Base-by-base conservation (phyloP, 2,329 filamentous ascomycete genomes). In the Teratosphaeria epicoccoides region DNA sequence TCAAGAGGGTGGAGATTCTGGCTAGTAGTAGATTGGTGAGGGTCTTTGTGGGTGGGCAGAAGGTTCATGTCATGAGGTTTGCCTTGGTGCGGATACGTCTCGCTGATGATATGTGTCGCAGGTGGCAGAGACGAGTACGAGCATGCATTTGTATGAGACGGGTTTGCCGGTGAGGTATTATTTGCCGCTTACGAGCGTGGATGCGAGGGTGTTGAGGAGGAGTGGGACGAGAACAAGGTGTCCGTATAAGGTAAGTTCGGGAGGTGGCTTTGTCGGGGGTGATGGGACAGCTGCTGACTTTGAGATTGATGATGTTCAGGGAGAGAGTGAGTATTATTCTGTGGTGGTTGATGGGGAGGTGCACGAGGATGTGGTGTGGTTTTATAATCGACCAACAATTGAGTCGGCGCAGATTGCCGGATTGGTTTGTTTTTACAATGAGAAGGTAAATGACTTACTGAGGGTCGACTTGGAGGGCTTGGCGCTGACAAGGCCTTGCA, bases 1-100 rank as follows among this genome's bases (percentile, higher is more conserved):
- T 78, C 68, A 83, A 82, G 57, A 75, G 83, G 11, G 70, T 86
- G 54, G 82, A 85, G 51, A 76, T 81, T 24, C 64, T 85, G 4
- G 70, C 71, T 1, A 83, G 80, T 0, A 70, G 72, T 1, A 76
- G 82, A 0, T 65, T 66, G 1, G 63, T 85, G 28, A 70, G 75
- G 10, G 70, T 85, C 33, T 70, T 70, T 22, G 57, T 78, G 3
- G 63, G 68, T 6, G 78, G 78, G 2, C 33, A 40, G 33, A 62
- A 61, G 2, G 68, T 70, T 23, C 1, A 17, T 20, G 17, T 20
- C 20, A 1, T 40, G n/a, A 47, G 24, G n/a, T n/a, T n/a, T n/a
- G n/a, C n/a, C n/a, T n/a, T n/a, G n/a, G n/a, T n/a, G n/a, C n/a
- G n/a, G n/a, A n/a, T n/a, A n/a, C n/a, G n/a, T n/a, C n/a, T n/a